Conservation (phyloP, 31 red algal genomes). For the Asparagopsis taxiformis region DNA sequence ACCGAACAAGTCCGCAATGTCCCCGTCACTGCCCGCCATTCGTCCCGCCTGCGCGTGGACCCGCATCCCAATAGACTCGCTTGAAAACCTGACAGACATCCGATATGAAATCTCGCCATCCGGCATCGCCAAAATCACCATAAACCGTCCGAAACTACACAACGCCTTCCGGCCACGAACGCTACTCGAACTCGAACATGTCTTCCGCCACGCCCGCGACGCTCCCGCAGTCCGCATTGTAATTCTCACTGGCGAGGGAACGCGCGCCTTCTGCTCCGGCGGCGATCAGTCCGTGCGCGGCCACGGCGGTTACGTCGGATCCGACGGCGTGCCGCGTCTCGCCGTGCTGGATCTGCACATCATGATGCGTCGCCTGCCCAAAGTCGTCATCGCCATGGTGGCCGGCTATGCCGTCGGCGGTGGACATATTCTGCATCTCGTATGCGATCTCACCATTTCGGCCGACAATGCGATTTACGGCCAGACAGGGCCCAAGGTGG, state of each 20-base stretch:
- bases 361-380: slow-evolving; percentile 81
- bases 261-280: slow-evolving; percentile 78
- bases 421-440: slow-evolving; percentile 89
- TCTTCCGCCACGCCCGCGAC: slow-evolving; percentile 56
- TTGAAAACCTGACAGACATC: slow-evolving; percentile 22
- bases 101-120: slow-evolving; percentile 25
- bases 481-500: slow-evolving; percentile 84
- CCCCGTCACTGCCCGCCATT: too few species aligned
- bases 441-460: slow-evolving; percentile 88
- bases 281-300: slow-evolving; percentile 80
- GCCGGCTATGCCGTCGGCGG: slow-evolving; percentile 95
- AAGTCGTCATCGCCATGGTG: slow-evolving; percentile 90
- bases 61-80: background rate
- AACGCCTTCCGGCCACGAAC: slow-evolving; percentile 90
- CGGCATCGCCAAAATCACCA: slow-evolving; percentile 79
- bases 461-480: slow-evolving; percentile 90
- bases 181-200: slow-evolving; percentile 63
- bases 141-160: slow-evolving; percentile 57
- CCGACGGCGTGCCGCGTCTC: slow-evolving; percentile 67
- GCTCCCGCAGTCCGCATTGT: slow-evolving; percentile 60
- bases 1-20: too few species aligned
- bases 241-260: slow-evolving; percentile 77
- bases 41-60: background rate
- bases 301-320: slow-evolving; percentile 72
- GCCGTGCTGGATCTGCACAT: slow-evolving; percentile 78